Conservation (phyloP, 2,329 filamentous ascomycete species). For the Pseudogymnoascus pannorum region DNA sequence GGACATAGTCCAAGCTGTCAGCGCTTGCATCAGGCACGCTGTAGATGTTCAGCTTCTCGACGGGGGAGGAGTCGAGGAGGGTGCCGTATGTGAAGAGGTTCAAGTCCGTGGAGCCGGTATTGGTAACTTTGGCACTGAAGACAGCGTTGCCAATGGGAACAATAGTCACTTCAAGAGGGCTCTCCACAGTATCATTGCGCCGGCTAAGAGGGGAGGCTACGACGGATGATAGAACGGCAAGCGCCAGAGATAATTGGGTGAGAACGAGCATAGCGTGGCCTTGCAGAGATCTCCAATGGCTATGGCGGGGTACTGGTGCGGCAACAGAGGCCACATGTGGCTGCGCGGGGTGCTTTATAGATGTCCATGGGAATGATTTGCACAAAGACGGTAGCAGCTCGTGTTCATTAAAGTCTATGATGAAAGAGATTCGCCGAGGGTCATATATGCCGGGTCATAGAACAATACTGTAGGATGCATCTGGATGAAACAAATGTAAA, state of each 20-base stretch:
- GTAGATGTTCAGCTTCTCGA: constrained; percentile 35
- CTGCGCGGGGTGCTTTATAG: not conserved
- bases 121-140: constrained; percentile 35
- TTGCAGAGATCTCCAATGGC: constrained; percentile 17
- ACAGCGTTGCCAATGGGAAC: constrained; percentile 30
- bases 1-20: not conserved
- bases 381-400: not conserved
- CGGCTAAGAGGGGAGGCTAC: constrained; percentile 19
- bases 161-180: constrained; percentile 20
- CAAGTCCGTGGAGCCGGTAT: constrained; percentile 32
- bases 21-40: constrained; percentile 2
- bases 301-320: not conserved
- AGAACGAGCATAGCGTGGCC: constrained; percentile 24
- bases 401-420: not conserved
- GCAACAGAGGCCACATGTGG: not conserved
- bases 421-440: not conserved
- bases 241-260: constrained; percentile 15
- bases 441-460: not conserved
- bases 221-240: constrained; percentile 13
- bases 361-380: not conserved
- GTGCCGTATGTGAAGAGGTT: constrained; percentile 36
- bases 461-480: not conserved
- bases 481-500: not conserved
- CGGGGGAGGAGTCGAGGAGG: constrained; percentile 34
- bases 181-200: constrained; percentile 26